phyloP scores from a whole-genome alignment of 1,139 yeast genomes.

The Zygosaccharomyces sapae region DNA sequence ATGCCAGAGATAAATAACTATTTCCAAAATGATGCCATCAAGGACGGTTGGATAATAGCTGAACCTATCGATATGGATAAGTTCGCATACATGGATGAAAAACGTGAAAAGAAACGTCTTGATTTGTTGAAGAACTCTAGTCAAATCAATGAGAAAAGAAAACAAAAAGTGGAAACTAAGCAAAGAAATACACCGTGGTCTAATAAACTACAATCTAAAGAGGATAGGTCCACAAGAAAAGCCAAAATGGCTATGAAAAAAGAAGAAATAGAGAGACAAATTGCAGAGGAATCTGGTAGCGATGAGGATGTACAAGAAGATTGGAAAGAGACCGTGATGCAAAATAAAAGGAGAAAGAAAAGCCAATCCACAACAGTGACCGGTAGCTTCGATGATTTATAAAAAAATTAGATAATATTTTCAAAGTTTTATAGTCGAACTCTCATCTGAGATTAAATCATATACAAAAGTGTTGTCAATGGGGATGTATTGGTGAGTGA shows the following conservation, averaged over 20 bases:
- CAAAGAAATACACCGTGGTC: conserved; percentile 79
- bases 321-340: conserved; percentile 81
- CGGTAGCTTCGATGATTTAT: conserved; percentile 72
- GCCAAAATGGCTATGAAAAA: conserved; percentile 60
- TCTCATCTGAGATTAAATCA: conserved; percentile 58
- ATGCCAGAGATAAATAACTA: conserved; percentile 82
- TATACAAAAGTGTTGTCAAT: conserved; percentile 60
- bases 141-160: conserved; percentile 42
- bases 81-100: conserved; percentile 59
- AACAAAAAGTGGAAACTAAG: conserved; percentile 46
- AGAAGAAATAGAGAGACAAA: conserved; percentile 57
- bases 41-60: conserved; percentile 66
- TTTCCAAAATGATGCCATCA: conserved; percentile 38
- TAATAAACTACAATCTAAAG: conserved; percentile 59
- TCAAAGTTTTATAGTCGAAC: conserved; percentile 44
- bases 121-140: conserved; percentile 51
- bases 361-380: conserved; percentile 34
- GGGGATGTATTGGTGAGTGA: conserved; percentile 72
- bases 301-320: conserved; percentile 62
- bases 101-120: conserved; percentile 59
- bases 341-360: conserved; percentile 55
- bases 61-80: conserved; percentile 59
- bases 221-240: conserved; percentile 57
- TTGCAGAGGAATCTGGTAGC: conserved; percentile 43
- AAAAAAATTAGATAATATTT: conserved; percentile 16